Percentiles rank a stretch among this genome's conserved stretches.
phyloP scores from a whole-genome alignment of 2,329 filamentous ascomycete genomes.

The Dichotomopilus funicola region DNA sequence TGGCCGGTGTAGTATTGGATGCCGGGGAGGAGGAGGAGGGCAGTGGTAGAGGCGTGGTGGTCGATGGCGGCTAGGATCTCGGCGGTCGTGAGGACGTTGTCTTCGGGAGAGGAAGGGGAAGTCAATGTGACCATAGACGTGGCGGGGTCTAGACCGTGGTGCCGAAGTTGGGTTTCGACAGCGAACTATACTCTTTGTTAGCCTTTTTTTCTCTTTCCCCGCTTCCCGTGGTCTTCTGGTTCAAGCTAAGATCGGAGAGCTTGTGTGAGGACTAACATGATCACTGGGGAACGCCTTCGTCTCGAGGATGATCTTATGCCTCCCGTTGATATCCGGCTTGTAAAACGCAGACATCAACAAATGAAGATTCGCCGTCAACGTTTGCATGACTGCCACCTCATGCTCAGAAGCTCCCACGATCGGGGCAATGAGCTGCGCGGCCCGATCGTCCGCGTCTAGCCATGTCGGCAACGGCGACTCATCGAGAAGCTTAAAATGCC shows the following conservation, averaged over 20 bases:
- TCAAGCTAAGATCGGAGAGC: neutral
- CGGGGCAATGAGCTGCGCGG: conserved; percentile 59
- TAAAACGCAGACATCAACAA: conserved; percentile 75
- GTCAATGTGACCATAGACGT: conserved; percentile 65
- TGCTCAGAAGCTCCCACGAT: conserved; percentile 62
- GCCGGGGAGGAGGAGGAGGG: conserved; percentile 67
- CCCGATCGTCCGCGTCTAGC: conserved; percentile 63
- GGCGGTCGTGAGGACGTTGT: conserved; percentile 54
- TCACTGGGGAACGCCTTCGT: conserved; percentile 77
- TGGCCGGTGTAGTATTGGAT: conserved; percentile 80
- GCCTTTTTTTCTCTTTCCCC: too few species aligned
- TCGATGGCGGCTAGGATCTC: conserved; percentile 63
- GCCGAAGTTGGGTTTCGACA: conserved; percentile 65
- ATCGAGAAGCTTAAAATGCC: conserved; percentile 63
- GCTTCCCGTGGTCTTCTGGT: too few species aligned
- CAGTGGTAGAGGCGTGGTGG: conserved; percentile 56
- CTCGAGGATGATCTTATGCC: conserved; percentile 71
- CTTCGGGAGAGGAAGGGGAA: conserved; percentile 39
- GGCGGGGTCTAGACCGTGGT: conserved; percentile 57
- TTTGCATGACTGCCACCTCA: conserved; percentile 76
- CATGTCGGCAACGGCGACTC: conserved; percentile 58
- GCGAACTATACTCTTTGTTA: conserved; percentile 51
- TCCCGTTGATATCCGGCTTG: conserved; percentile 50
- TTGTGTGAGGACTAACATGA: conserved; percentile 50
- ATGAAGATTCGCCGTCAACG: conserved; percentile 71